phyloP scores from a whole-genome alignment of 2,329 filamentous ascomycete genomes.

The Monilinia polystroma region DNA sequence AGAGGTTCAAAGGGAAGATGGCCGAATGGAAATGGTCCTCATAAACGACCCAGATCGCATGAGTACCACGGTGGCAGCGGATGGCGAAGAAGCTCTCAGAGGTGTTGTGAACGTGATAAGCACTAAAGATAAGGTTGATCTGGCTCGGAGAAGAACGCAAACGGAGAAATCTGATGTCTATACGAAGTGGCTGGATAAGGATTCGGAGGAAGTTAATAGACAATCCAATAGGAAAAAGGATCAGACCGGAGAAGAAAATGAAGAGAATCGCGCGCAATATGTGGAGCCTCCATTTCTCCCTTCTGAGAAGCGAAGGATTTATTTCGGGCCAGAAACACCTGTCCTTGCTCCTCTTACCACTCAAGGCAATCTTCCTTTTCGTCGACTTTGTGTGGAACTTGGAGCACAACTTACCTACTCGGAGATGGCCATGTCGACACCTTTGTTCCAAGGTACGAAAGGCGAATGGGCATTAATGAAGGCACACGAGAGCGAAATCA shows the following conservation, averaged over 20 bases:
- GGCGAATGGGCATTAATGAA: constrained; percentile 94
- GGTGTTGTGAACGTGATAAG: constrained; percentile 76
- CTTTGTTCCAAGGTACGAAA: constrained; percentile 84
- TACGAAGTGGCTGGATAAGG: constrained; percentile 72
- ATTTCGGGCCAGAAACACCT: constrained; percentile 92
- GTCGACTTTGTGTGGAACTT: constrained; percentile 82
- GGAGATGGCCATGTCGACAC: constrained; percentile 94
- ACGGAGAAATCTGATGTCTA: constrained; percentile 75
- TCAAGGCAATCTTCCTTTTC: constrained; percentile 93
- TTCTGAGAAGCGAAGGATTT: constrained; percentile 89
- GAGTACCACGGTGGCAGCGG: constrained; percentile 35
- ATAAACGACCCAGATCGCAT: constrained; percentile 46
- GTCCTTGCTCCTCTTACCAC: constrained; percentile 93
- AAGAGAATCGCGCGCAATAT: constrained; percentile 77
- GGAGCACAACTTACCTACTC: constrained; percentile 95
- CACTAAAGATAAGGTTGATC: constrained; percentile 66
- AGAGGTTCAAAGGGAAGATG: constrained; percentile 75
- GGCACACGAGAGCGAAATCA: constrained; percentile 79
- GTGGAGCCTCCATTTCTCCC: constrained; percentile 84
- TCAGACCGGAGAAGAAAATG: constrained; percentile 44
- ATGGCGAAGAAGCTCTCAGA: constrained; percentile 49
- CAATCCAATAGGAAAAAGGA: constrained; percentile 48
- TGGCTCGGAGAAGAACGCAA: constrained; percentile 69
- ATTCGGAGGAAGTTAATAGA: constrained; percentile 51
- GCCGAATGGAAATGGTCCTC: constrained; percentile 77